These are phyloP conservation scores for Plasmodiophora brassicae DNA, from an alignment of 208 protist species.

Conservation along the genomic window DNA sequence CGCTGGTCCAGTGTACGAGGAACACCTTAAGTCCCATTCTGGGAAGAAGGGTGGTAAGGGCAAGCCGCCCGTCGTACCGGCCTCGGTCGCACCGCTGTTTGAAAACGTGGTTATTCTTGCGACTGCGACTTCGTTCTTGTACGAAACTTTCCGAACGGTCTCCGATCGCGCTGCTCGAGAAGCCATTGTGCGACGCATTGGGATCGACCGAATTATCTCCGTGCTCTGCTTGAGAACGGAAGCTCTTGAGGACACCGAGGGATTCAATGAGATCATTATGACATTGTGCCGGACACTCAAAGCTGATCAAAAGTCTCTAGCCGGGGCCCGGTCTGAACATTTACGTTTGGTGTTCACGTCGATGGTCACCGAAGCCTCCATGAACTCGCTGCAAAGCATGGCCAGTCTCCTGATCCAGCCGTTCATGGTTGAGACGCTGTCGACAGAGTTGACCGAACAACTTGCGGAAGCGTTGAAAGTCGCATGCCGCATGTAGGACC, in stretches of 20 bases:
- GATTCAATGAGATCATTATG: constrained; percentile 17
- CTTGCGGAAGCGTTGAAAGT: neutral
- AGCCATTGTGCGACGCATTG: neutral
- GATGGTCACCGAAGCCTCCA: neutral
- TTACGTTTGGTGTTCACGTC: neutral
- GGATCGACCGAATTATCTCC: neutral
- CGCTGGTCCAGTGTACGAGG: no score
- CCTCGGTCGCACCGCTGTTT: neutral
- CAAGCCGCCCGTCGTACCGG: neutral
- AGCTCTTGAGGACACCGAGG: constrained; percentile 18
- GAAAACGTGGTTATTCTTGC: neutral
- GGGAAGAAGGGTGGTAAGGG: neutral
- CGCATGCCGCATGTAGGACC: neutral
- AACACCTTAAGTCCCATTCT: no score
- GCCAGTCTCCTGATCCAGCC: neutral
- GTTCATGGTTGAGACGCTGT: neutral
- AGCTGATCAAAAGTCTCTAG: neutral
- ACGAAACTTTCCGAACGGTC: neutral
- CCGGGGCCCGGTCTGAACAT: neutral
- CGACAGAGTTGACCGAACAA: neutral
- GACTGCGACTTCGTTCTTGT: neutral
- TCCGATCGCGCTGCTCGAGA: neutral
- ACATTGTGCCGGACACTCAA: neutral
- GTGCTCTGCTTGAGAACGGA: neutral
- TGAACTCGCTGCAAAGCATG: neutral